These are phyloP conservation scores for Epichloe hybrida DNA, from an alignment of 2,329 filamentous ascomycete species.

Conservation along the genomic window DNA sequence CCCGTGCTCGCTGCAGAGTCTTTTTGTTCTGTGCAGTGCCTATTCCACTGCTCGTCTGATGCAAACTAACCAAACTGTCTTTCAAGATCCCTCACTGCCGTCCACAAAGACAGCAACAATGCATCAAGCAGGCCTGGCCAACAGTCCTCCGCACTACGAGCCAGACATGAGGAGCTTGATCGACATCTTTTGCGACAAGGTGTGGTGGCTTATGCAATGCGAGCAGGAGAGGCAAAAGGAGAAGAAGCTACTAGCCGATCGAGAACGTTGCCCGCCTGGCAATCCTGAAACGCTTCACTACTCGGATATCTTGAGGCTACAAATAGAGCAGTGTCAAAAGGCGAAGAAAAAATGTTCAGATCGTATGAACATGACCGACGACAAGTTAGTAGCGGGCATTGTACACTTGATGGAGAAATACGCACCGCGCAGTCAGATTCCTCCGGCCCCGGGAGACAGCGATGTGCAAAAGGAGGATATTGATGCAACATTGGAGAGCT, in stretches of 20 bases:
- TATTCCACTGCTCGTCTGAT: too few relatives aligned
- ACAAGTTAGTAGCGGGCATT: slow-evolving; percentile 1
- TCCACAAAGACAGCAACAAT: not conserved
- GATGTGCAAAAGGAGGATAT: not conserved
- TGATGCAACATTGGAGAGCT: not conserved
- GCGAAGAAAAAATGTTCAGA: slow-evolving; percentile 5
- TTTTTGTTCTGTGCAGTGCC: too few relatives aligned
- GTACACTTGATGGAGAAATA: not conserved
- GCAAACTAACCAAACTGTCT: not conserved
- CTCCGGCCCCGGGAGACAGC: not conserved
- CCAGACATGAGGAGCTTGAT: slow-evolving; percentile 7
- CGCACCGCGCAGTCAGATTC: not conserved
- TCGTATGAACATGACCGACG: slow-evolving; percentile 4
- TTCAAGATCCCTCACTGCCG: not conserved
- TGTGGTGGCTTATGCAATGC: slow-evolving; percentile 9
- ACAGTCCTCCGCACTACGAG: not conserved
- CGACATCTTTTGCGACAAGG: slow-evolving; percentile 13
- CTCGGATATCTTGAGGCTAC: slow-evolving; percentile 8
- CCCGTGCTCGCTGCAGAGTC: too few relatives aligned
- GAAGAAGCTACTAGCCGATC: slow-evolving; percentile 7
- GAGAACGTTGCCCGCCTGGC: slow-evolving; percentile 7
- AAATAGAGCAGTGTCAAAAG: slow-evolving; percentile 7
- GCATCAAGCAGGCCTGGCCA: not conserved
- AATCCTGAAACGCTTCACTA: slow-evolving; percentile 12
- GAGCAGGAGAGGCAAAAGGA: slow-evolving; percentile 9